These are phyloP conservation scores for Xylaria multiplex DNA, from an alignment of 2,329 filamentous ascomycete genomes.

Conservation along the genomic window DNA sequence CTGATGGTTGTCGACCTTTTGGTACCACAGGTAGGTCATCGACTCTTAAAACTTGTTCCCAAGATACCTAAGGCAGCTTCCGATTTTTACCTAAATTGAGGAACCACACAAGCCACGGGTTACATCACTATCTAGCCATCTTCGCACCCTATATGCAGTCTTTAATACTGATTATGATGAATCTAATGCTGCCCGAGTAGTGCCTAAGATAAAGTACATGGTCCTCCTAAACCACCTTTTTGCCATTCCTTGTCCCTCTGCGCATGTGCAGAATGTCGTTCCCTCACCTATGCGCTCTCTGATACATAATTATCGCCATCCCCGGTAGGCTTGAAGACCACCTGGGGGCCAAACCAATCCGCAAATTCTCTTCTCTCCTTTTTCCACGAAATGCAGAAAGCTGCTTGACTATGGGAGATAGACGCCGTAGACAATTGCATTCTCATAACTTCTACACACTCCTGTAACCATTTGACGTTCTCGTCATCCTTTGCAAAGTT, in stretches of 20 bases:
- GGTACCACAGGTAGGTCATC: too few species aligned
- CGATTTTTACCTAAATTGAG: too few species aligned
- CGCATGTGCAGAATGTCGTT: neutral
- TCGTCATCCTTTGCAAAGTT: slow-evolving; percentile 28
- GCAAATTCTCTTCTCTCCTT: slow-evolving; percentile 30
- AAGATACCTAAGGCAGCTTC: too few species aligned
- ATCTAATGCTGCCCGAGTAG: too few species aligned
- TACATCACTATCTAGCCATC: too few species aligned
- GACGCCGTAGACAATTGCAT: slow-evolving; percentile 19
- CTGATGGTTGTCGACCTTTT: too few species aligned
- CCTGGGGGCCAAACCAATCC: slow-evolving; percentile 31
- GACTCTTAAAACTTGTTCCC: too few species aligned
- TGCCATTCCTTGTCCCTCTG: neutral
- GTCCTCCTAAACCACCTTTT: neutral
- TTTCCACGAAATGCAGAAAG: slow-evolving; percentile 34
- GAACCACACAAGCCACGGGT: too few species aligned
- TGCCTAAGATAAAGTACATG: too few species aligned
- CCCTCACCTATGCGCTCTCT: neutral
- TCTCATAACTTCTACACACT: slow-evolving; percentile 29
- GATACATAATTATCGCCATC: slow-evolving; percentile 26
- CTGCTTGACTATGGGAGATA: slow-evolving; percentile 23
- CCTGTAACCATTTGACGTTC: slow-evolving; percentile 24
- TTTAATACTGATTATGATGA: too few species aligned
- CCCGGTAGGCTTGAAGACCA: slow-evolving; percentile 27
- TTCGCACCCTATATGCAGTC: too few species aligned